Conservation (phyloP, 1,284 basidiomycete genomes). For the Schizopora paradoxa region DNA sequence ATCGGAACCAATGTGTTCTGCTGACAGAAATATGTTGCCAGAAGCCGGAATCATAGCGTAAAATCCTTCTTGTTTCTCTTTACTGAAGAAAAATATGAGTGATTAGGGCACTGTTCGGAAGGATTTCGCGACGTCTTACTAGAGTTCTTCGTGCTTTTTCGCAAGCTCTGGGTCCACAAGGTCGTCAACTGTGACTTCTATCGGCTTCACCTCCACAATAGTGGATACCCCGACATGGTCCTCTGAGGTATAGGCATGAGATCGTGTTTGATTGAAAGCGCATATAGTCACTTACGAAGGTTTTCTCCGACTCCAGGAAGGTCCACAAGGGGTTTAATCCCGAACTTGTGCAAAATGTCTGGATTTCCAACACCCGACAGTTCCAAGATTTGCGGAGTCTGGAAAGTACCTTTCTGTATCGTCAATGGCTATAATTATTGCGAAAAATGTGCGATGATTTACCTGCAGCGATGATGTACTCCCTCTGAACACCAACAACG, state of each 20-base stretch:
- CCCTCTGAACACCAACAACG: neutral
- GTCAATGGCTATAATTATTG: neutral
- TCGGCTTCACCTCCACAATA: constrained; percentile 1
- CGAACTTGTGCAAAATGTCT: constrained; percentile 16
- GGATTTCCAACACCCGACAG: neutral
- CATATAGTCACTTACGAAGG: constrained; percentile 4
- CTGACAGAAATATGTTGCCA: constrained; percentile 5
- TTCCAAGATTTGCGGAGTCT: neutral
- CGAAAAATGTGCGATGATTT: neutral
- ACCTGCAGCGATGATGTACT: constrained; percentile 9
- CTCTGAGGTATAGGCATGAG: too few species aligned
- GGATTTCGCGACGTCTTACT: too few species aligned
- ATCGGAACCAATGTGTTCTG: neutral
- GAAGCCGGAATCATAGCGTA: neutral
- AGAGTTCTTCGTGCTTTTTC: constrained; percentile 4
- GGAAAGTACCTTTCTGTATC: too few species aligned
- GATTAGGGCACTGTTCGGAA: too few species aligned
- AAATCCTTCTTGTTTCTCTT: neutral
- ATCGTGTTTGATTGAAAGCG: too few species aligned
- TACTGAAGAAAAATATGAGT: neutral
- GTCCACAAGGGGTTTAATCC: constrained; percentile 22
- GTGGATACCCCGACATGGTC: constrained; percentile 3
- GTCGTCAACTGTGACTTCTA: constrained; percentile 8
- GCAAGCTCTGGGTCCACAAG: constrained; percentile 2
- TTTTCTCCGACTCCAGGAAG: constrained; percentile 26